phyloP scores from a whole-genome alignment of 2,329 filamentous ascomycete species.

The Plectosphaerella sp. region DNA sequence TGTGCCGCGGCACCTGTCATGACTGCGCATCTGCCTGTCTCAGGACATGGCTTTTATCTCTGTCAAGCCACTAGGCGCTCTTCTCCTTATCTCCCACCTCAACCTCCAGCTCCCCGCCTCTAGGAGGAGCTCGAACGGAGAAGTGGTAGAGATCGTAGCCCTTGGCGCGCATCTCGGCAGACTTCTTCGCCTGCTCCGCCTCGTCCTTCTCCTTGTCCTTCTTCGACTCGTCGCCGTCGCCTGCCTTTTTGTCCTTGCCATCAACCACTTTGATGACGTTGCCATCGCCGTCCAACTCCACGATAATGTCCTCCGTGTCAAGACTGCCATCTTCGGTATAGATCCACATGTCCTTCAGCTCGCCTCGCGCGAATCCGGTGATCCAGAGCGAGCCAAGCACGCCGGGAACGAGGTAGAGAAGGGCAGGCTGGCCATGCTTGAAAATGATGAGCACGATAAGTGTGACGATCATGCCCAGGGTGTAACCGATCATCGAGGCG shows the following conservation, averaged over 20 bases:
- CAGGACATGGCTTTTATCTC: neutral
- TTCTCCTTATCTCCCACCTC: neutral
- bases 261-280: slow-evolving; percentile 36
- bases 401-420: slow-evolving; percentile 87
- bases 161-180: neutral
- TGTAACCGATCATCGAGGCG: slow-evolving; percentile 71
- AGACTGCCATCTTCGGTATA: slow-evolving; percentile 71
- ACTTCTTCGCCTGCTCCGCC: slow-evolving; percentile 9
- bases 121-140: slow-evolving; percentile 11
- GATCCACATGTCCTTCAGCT: slow-evolving; percentile 70
- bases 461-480: slow-evolving; percentile 72
- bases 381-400: slow-evolving; percentile 73
- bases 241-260: slow-evolving; percentile 26
- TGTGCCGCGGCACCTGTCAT: too few species aligned
- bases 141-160: slow-evolving; percentile 19
- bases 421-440: slow-evolving; percentile 79
- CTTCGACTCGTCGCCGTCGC: slow-evolving; percentile 18
- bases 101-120: neutral
- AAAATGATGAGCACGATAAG: slow-evolving; percentile 73
- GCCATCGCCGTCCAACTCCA: slow-evolving; percentile 47
- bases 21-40: too few species aligned
- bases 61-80: neutral
- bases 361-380: slow-evolving; percentile 66
- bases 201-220: slow-evolving; percentile 11
- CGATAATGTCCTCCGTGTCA: slow-evolving; percentile 49